Percentiles rank a stretch among this genome's conserved stretches.
phyloP scores from a whole-genome alignment of 116 monocot species.

The Posidonia oceanica region DNA sequence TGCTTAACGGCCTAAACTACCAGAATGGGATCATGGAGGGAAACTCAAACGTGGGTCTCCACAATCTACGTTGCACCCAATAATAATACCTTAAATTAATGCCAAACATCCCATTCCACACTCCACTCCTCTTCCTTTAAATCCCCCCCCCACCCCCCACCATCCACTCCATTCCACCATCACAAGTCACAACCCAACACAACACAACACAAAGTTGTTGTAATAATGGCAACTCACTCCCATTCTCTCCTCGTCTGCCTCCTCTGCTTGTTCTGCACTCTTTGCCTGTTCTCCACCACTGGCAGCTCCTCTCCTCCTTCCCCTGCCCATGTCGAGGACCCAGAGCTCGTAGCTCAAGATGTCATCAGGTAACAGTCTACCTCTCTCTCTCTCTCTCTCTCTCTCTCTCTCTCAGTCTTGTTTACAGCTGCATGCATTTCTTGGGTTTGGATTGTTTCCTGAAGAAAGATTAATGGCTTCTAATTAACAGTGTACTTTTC shows the following conservation, averaged over 20 bases:
- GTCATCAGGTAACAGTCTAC: constrained; percentile 20
- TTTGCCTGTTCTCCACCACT: not conserved
- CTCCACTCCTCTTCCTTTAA: not conserved
- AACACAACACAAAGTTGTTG: not conserved
- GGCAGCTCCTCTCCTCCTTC: not conserved
- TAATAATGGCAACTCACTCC: not conserved
- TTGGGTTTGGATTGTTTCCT: too few species aligned
- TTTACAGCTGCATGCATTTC: too few species aligned
- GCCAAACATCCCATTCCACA: not conserved
- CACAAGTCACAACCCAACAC: not conserved
- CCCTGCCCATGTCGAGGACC: constrained; percentile 24
- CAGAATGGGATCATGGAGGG: too few species aligned
- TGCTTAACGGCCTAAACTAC: too few species aligned
- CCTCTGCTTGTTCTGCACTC: constrained; percentile 4
- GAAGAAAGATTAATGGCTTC: too few species aligned
- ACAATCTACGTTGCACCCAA: too few species aligned
- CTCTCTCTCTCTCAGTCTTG: too few species aligned
- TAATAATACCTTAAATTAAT: too few species aligned
- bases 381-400: too few species aligned
- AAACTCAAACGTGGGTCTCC: too few species aligned
- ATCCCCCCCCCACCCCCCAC: not conserved
- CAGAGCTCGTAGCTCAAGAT: constrained; percentile 33
- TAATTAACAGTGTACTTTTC: too few species aligned
- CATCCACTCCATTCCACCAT: not conserved
- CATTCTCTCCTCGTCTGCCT: constrained; percentile 2